Base-by-base conservation (phyloP, 2,329 filamentous ascomycete genomes). In the Fusarium protoensiforme region DNA sequence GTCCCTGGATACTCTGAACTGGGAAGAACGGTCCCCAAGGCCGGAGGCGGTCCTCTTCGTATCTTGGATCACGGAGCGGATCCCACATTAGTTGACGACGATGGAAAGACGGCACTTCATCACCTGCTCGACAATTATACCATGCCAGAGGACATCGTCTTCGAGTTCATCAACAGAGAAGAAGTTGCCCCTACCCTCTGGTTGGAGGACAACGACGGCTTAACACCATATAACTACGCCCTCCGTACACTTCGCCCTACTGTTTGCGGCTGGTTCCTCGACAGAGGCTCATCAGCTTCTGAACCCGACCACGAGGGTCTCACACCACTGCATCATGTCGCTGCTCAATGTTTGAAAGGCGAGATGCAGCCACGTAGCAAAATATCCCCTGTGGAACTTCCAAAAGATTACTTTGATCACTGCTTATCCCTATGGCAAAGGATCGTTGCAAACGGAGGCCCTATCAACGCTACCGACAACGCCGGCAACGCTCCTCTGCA, bases 101-200 rank as follows among this genome's bases (percentile, higher is more conserved):
- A 39, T 5, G 75, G 75, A 3, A 72, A 67, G 33, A 74, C 75
- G 9, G 75, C 75, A 4, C 57, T 77, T 3, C 72, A 77, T 38
- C 65, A 76, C 22, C 9, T 77, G 8, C 14, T 76, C 29, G n/a
- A 68, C 8, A 77, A 77, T 46, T n/a, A 36, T 18, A 22, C 13
- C 1, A 36, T 71, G 2, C 62, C 73, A 2, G 64, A 74, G 8
- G 56, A 57, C 1, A 35, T 72, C 10, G 22, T 74, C 1, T 1
- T 71, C 2, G n/a, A 75, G 1, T 77, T 77, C 11, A 64, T 75
- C 29, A 39, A 69, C 18, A 67, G 67, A 11, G 5, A 41, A 14
- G 69, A 74, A 29, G 66, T 76, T 2, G 24, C 58, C 1, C 54
- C 72, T 7, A 72, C 51, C 0, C 33, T 77, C 0, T 61, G 65